Conservation (phyloP, 805 yeast species). For the Candida taoyuanica region DNA sequence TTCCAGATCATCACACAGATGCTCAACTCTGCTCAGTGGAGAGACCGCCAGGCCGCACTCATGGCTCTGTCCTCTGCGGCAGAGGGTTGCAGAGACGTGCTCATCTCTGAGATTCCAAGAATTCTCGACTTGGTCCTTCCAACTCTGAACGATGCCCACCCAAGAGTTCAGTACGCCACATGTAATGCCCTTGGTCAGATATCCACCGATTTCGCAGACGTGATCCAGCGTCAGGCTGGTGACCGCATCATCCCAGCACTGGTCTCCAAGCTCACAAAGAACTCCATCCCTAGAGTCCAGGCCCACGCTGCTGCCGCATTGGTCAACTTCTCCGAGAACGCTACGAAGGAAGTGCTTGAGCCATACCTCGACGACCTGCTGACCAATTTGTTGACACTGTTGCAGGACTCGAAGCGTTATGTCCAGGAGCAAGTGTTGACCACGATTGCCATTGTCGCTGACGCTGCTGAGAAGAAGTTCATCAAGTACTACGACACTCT, state of each 20-base stretch:
- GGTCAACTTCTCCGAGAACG: constrained; percentile 92
- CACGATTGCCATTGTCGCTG: constrained; percentile 95
- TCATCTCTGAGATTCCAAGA: constrained; percentile 75
- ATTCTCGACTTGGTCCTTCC: constrained; percentile 84
- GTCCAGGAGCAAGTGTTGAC: constrained; percentile 97
- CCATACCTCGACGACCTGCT: constrained; percentile 88
- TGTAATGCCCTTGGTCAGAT: constrained; percentile 97
- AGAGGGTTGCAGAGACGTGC: constrained; percentile 91
- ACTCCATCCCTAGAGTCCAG: constrained; percentile 86
- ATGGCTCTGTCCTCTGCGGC: constrained; percentile 97
- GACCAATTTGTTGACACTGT: constrained; percentile 63
- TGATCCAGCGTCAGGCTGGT: constrained; percentile 78
- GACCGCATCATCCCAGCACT: constrained; percentile 80
- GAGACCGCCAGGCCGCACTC: constrained; percentile 92
- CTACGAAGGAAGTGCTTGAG: constrained; percentile 78
- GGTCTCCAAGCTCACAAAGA: constrained; percentile 69
- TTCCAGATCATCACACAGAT: constrained; percentile 84
- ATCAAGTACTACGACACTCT: constrained; percentile 89
- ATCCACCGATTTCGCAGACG: constrained; percentile 92
- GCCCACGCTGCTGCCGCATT: constrained; percentile 98
- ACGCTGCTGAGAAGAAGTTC: constrained; percentile 87
- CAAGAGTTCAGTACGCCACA: constrained; percentile 95
- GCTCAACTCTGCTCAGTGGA: constrained; percentile 76
- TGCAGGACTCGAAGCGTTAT: constrained; percentile 83
- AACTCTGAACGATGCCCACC: constrained; percentile 76